Base-by-base conservation (phyloP, 2,329 filamentous ascomycete genomes). In the Xylariales sp. region DNA sequence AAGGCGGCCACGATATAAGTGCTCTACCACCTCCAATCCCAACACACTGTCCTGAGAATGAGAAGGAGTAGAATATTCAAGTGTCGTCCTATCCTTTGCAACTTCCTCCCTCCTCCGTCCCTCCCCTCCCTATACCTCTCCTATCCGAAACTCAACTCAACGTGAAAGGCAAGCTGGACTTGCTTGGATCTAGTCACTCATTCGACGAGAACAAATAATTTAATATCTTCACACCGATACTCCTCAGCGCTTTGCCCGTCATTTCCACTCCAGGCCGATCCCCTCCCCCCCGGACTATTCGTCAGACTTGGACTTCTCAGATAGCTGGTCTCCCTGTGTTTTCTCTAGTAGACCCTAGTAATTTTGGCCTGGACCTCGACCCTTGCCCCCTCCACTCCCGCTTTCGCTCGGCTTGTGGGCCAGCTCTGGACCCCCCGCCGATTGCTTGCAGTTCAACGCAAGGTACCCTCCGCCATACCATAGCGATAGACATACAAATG, bases 401-500 rank as follows among this genome's bases (percentile, higher is more conserved):
- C 64, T 65, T 67, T 62, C 55, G 58, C 59, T 66, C 64, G 63
- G 63, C 59, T 56, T 56, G 52, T 49, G 45, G 47, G 52, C 48
- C 51, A 49, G 47, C 45, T 53, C 50, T 55, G 45, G 42, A 49
- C 49, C 46, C 51, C 49, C 44, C 45, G 47, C 46, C 48, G 51
- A 52, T 50, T 50, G 52, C 56, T 56, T 55, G 56, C 55, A 40
- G 38, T 33, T 59, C 57, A 56, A 63, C 58, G 62, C 64, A 68
- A 24, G 66, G 66, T 68, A 67, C 65, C 60, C 64, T 32, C 47
- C 46, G 45, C 51, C 10, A 18, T 24, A 32, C 33, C 20, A 31
- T 18, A 14, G n/a, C n/a, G n/a, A n/a, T 55, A 64, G 62, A 40
- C 59, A 61, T 74, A 75, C 71, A 79, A 82, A 84, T 83, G 79